Evolutionary conservation across 805 yeast genomes (phyloP), one percentile per base, ranked within the genome.

Genomic region (Lachancea sp.): DNA sequence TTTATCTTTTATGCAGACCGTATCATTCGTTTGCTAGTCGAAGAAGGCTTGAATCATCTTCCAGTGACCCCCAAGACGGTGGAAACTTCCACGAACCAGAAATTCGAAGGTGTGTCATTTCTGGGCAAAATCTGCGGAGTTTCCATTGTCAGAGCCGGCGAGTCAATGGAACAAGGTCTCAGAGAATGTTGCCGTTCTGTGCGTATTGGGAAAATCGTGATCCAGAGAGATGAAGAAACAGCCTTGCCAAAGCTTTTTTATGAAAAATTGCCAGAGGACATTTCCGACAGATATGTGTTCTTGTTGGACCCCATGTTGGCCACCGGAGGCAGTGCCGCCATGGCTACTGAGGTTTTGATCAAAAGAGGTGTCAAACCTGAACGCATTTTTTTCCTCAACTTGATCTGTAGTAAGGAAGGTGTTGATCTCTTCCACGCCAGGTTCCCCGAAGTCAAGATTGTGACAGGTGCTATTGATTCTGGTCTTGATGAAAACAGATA

Each of bases 141-240:
- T 31, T 88, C 96, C 15, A 93, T 93, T 62, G 95, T 93, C 58
- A 78, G 99, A 63, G 99, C 99, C 4, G 99, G 99, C 54, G 99
- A 93, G 67, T 84, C 95, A 36, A 93, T 93, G 99, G 99, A 93
- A 68, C 95, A 88, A 74, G 99, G 98, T 29, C 73, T 93, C 52
- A 80, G 99, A 65, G 98, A 91, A 65, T 91, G 99, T 68, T 89
- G 98, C 65, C 78, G 99, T 53, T 84, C 95, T 10, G 99, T 93
- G 32, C 77, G 98, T 61, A 85, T 93, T 49, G 99, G 99, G 44
- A 93, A 93, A 72, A 91, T 93, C 55, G 73, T 93, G 61, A 93
- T 93, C 56, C 99, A 93, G 71, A 79, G 99, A 68, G 97, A 93
- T 61, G 99, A 93, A 69, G 99, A 93, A 68, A 93, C 98, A 20